Evolutionary conservation across 1,284 basidiomycete species (phyloP).

Genomic region (Tilletia caries): DNA sequence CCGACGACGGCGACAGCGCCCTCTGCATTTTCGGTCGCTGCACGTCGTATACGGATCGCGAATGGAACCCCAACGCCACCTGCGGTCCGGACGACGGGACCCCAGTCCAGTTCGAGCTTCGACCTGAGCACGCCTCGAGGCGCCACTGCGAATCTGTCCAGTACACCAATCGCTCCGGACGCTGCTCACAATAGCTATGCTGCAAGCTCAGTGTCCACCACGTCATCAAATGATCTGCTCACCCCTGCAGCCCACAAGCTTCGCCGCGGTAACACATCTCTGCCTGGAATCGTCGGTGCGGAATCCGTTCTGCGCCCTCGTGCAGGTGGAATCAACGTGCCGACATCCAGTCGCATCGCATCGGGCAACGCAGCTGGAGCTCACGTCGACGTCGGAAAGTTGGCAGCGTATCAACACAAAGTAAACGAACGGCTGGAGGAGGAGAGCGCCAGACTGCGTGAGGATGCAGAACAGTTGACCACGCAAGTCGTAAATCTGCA

Average conservation of each 20-base stretch:
- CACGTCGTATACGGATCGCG: not conserved
- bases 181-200: not conserved
- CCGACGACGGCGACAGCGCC: not conserved
- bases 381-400: conserved; percentile 1
- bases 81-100: not conserved
- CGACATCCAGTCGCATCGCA: not conserved
- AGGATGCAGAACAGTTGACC: conserved; percentile 4
- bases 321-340: not conserved
- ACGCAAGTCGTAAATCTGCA: not conserved
- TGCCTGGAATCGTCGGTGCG: not conserved
- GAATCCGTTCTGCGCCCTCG: not conserved
- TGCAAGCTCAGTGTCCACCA: not conserved
- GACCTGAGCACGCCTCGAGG: not conserved
- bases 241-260: not conserved
- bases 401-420: conserved; percentile 8
- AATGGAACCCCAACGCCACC: not conserved
- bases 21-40: not conserved
- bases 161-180: not conserved
- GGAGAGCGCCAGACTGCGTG: not conserved
- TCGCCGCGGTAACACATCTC: not conserved
- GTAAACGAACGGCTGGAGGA: conserved; percentile 10
- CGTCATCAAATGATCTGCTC: not conserved
- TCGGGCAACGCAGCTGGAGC: not conserved
- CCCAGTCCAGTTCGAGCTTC: not conserved
- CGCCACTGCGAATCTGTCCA: not conserved